Base-by-base conservation (phyloP, 2,329 filamentous ascomycete genomes). In the Aspergillus ochraceus region DNA sequence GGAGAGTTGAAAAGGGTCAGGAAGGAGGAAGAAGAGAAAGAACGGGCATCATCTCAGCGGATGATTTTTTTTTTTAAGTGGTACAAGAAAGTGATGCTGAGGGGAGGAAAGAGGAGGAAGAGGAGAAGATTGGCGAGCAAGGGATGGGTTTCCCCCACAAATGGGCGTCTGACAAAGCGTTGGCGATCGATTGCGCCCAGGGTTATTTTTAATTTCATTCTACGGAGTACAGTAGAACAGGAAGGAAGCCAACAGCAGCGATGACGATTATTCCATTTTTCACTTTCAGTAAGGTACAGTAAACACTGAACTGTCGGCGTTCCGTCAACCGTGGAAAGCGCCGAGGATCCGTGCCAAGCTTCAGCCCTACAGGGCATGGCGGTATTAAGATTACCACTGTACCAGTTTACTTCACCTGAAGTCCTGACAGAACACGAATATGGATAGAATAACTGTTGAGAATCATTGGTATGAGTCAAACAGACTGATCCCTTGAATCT, bases 281-380 rank as follows among this genome's bases (percentile, higher is more conserved):
- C 11, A 36, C 14, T 14, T 36, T 36, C 32, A 5, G 26, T 29
- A 29, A 29, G 26, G 26, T 29, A 42, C 39, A 42, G 39, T 42
- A 42, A 42, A 42, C n/a, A 42, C 39, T n/a, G 11, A 36, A 36
- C 12, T 1, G 32, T 11, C 9, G 30, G 30, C 9, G 11, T 20
- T 22, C 45, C 10, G 45, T 47, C 42, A 29, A 46, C 53, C 53
- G 42, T 55, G 42, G 53, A 49, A 55, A 24, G 26, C 36, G 29
- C 54, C 30, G 47, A 49, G 39, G 61, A 64, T 60, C 64, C 59
- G 58, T 54, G 67, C 60, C 60, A 70, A 71, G 60, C 55, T 63
- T 71, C 70, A 72, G 70, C 70, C 70, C 70, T 72, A 72, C 68
- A 59, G 56, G 69, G 68, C 63, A 47, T 29, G 26, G 26, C 26